Base-by-base conservation (phyloP, 2,329 filamentous ascomycete genomes). In the Hypoxylon sp. region DNA sequence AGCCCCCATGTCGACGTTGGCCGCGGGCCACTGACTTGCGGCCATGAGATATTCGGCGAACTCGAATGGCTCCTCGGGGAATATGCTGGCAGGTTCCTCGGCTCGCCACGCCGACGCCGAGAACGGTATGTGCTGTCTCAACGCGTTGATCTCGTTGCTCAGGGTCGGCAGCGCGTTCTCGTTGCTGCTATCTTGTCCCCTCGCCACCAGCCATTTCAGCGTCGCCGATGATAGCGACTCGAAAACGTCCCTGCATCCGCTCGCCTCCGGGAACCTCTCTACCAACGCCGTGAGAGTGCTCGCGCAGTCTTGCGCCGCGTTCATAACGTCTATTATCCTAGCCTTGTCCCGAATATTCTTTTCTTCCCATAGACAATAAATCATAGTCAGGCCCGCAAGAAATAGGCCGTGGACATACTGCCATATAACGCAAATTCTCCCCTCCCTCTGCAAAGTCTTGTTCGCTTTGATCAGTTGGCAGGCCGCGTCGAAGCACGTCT, bases 321-420 rank as follows among this genome's bases (percentile, higher is more conserved):
- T 63, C 46, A 68, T 70, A 24, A 55, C 53, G 53, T 48, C 54
- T 20, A 56, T 67, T 37, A 46, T 63, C 41, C 41, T 61, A 48
- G 37, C 52, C 52, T 41, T 68, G 11, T 55, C 62, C n/a, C 69
- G 71, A 11, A 74, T 64, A 13, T 72, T 69, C 17, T 64, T 60
- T 1, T 70, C 73, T 4, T 72, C 66, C 71, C 72, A 74, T 46
- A 74, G 58, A 45, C 65, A 62, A 54, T 73, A 71, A 24, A 73
- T 67, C 33, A 72, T 61, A 3, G 60, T 68, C 13, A 74, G 51
- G 13, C 72, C 72, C 2, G 72, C 71, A 40, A 74, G 63, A 58
- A 74, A 72, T 29, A 74, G 66, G 10, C 69, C 64, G 54, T 74
- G 71, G 0, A 71, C 70, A 27, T 54, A 69, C 56, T 63, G 70